Evolutionary conservation across 2,329 filamentous ascomycete genomes (phyloP).

Genomic region (Neonectria punicea): DNA sequence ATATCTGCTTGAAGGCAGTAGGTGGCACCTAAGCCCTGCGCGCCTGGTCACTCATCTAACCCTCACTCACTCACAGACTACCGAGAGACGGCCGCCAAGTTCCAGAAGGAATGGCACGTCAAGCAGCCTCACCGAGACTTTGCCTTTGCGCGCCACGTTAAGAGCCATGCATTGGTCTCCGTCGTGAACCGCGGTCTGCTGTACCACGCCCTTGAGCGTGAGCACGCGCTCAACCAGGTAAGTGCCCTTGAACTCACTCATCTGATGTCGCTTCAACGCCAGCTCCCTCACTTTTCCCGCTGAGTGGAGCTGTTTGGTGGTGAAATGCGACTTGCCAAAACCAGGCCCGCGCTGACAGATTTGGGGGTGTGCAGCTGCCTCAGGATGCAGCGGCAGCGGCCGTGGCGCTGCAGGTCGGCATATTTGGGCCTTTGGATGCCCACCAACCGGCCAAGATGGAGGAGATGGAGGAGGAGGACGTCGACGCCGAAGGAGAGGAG

Average conservation of each 20-base stretch:
- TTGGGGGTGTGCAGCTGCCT: conserved; percentile 56
- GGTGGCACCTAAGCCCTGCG: conserved; percentile 49
- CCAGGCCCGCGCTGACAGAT: conserved; percentile 38
- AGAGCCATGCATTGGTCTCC: conserved; percentile 71
- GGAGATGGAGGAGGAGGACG: conserved; percentile 46
- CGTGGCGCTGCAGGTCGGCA: conserved; percentile 60
- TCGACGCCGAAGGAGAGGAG: conserved; percentile 51
- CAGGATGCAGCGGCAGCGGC: conserved; percentile 59
- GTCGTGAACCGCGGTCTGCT: conserved; percentile 72
- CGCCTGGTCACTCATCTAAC: conserved; percentile 40
- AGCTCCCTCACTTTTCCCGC: conserved; percentile 21
- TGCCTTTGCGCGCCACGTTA: conserved; percentile 72
- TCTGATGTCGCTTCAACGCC: conserved; percentile 21
- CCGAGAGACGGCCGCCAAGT: conserved; percentile 73
- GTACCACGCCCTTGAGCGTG: conserved; percentile 68
- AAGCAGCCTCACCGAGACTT: conserved; percentile 70
- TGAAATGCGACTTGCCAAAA: conserved; percentile 33
- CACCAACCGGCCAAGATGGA: conserved; percentile 56
- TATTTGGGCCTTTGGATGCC: conserved; percentile 66
- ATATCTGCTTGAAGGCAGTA: conserved; percentile 72
- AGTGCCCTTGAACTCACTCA: conserved; percentile 28
- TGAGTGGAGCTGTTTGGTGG: conserved; percentile 25
- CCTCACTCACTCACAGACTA: conserved; percentile 61
- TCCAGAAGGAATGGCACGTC: conserved; percentile 75
- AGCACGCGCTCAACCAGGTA: conserved; percentile 64